Base-by-base conservation (phyloP, 2,329 filamentous ascomycete species). In the Calycina marina region DNA sequence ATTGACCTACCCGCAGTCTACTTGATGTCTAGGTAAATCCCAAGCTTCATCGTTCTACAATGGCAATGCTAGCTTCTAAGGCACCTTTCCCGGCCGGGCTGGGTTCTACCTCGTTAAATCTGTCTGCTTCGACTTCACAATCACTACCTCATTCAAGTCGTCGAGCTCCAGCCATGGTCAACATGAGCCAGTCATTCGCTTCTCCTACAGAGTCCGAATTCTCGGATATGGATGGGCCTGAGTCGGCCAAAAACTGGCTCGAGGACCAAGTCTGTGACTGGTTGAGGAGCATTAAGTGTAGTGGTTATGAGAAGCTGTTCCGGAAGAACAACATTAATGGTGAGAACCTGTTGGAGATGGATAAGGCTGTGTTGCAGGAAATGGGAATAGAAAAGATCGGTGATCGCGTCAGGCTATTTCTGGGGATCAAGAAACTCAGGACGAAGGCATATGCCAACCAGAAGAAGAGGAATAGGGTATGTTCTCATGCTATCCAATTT, bases 301-400 rank as follows among this genome's bases (percentile, higher is more conserved):
- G 78, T 46, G 85, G 96, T 53, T 96, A 98, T 58, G 85, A 93
- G 53, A 76, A 81, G 50, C 58, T 93, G 15, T 94, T 94, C 58
- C 60, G 81, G 58, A 76, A 76, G 52, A 93, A 98, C 56, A 83
- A 96, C 56, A 94, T 98, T 62, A 98, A 90, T 53, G 90, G 90
- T 49, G 85, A 94, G 60, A 94, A 93, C 52, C 65, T 98, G 27
- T 68, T 98, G 46, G 90, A 98, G 59, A 88, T 94, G 67, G 90
- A 98, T 57, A 92, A 93, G 63, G 78, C 85, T 35, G 84, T 93
- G 25, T 67, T 98, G 41, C 92, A 93, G 57, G 90, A 98, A 56
- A 93, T 98, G 73, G 90, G 90, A 26, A 88, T 98, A 46, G 92
- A 93, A 46, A 98, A 96, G 58, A 82, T 98, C 43, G 90, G 90